Evolutionary conservation across 2,329 filamentous ascomycete genomes (phyloP).

Genomic region (Microascus cirrosus): DNA sequence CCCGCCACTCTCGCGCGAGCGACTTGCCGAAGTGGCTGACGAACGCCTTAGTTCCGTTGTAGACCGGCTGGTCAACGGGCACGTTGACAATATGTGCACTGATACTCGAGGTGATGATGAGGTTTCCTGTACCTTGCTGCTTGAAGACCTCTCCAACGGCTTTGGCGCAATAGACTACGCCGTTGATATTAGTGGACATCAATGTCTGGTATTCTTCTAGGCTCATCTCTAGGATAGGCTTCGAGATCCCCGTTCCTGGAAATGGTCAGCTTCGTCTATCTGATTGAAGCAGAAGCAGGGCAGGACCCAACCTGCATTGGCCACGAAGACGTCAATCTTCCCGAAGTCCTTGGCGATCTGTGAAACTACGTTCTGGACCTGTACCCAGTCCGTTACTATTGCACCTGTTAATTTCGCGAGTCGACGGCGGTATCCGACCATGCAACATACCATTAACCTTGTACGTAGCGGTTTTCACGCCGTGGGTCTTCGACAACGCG

Average conservation of each 20-base stretch:
- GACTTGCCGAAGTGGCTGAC: constrained; percentile 43
- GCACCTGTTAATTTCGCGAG: background rate
- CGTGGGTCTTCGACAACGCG: constrained; percentile 1
- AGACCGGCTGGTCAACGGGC: constrained; percentile 62
- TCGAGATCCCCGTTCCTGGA: background rate
- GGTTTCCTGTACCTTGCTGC: constrained; percentile 57
- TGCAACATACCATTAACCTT: background rate
- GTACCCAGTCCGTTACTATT: constrained; percentile 8
- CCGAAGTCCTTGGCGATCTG: constrained; percentile 65
- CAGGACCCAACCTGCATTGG: constrained; percentile 51
- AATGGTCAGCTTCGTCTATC: background rate
- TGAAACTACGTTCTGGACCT: constrained; percentile 40
- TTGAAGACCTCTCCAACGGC: constrained; percentile 62
- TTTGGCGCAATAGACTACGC: constrained; percentile 66
- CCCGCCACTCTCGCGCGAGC: constrained; percentile 65
- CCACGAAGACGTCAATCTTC: constrained; percentile 63
- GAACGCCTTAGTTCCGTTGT: constrained; percentile 63
- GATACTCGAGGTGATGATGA: constrained; percentile 71
- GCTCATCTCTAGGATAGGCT: constrained; percentile 50
- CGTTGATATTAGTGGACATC: constrained; percentile 60
- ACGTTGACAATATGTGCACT: constrained; percentile 68
- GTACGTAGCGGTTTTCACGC: background rate
- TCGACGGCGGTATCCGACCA: background rate
- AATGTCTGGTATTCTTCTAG: constrained; percentile 60
- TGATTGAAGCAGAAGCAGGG: constrained; percentile 17